Evolutionary conservation across 495 filamentous ascomycete genomes (phyloP).

Genomic region (Neurospora intermedia): DNA sequence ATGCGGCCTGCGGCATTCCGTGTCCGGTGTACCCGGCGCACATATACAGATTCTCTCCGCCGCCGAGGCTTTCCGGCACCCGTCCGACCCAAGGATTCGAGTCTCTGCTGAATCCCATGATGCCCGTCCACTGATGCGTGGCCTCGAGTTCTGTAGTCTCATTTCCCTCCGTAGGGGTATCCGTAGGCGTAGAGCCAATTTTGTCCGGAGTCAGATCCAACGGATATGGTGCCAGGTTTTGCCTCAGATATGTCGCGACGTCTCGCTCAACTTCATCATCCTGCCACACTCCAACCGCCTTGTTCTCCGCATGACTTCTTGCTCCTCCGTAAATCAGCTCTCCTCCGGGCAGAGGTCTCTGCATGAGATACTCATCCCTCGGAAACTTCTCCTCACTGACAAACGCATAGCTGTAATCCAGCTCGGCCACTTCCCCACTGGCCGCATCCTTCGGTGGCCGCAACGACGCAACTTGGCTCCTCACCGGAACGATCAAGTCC

Average conservation of each 20-base stretch:
- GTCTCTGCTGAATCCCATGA: slow-evolving; percentile 71
- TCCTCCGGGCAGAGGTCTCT: slow-evolving; percentile 44
- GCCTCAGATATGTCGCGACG: slow-evolving; percentile 38
- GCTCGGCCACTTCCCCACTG: slow-evolving; percentile 1
- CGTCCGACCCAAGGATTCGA: slow-evolving; percentile 56
- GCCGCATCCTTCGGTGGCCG: slow-evolving; percentile 27
- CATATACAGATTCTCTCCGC: slow-evolving; percentile 14
- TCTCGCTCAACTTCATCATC: slow-evolving; percentile 48
- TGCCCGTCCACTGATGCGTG: slow-evolving; percentile 64
- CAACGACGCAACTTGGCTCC: slow-evolving; percentile 64
- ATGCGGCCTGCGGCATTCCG: slow-evolving; percentile 69
- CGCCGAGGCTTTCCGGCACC: slow-evolving; percentile 35
- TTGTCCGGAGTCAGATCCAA: slow-evolving; percentile 11
- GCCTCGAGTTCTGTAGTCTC: slow-evolving; percentile 35
- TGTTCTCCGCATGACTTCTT: slow-evolving; percentile 24
- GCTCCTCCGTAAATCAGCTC: slow-evolving; percentile 46
- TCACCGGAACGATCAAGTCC: slow-evolving; percentile 65
- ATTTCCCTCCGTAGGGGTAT: slow-evolving; percentile 7
- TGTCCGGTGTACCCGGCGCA: slow-evolving; percentile 61
- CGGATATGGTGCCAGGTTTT: slow-evolving; percentile 19
- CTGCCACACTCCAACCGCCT: slow-evolving; percentile 46
- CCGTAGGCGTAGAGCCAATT: not conserved
- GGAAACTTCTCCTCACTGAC: slow-evolving; percentile 27
- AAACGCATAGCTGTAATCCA: slow-evolving; percentile 51
- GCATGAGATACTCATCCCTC: slow-evolving; percentile 62